Percentiles rank a stretch among this genome's conserved stretches.
Conservation (phyloP, 2,329 filamentous ascomycete species). For the Nigrospora osmanthi region DNA sequence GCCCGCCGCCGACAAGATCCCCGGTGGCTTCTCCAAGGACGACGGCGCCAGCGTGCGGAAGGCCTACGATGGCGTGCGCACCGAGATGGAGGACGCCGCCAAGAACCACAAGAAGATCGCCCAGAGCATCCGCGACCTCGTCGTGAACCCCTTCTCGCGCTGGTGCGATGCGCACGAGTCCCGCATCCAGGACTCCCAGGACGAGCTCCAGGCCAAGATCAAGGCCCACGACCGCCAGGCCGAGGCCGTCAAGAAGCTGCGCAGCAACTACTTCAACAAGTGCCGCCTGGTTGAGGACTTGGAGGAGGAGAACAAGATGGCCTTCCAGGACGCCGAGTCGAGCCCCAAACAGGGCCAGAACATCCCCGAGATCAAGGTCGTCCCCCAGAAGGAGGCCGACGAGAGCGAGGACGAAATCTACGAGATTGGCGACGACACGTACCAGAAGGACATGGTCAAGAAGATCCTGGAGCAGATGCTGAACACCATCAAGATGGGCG, state of each 20-base stretch:
- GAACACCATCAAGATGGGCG: constrained; percentile 75
- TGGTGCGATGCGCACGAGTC: constrained; percentile 95
- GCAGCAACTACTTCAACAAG: constrained; percentile 98
- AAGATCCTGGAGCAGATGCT: constrained; percentile 83
- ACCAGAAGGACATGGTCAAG: constrained; percentile 80
- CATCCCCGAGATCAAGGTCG: constrained; percentile 84
- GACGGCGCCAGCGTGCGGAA: constrained; percentile 95
- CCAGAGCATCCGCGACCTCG: constrained; percentile 90
- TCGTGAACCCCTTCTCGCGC: constrained; percentile 85
- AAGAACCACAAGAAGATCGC: constrained; percentile 93
- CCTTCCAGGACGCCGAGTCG: constrained; percentile 78
- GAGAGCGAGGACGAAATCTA: constrained; percentile 75
- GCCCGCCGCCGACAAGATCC: constrained; percentile 71
- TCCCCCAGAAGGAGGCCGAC: constrained; percentile 55
- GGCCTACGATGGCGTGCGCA: constrained; percentile 90
- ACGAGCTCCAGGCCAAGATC: constrained; percentile 83
- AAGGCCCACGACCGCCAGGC: constrained; percentile 90
- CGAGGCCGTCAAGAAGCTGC: constrained; percentile 83
- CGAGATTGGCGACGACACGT: constrained; percentile 86
- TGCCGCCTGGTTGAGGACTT: constrained; percentile 92
- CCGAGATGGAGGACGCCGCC: constrained; percentile 85
- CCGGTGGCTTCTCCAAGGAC: constrained; percentile 78
- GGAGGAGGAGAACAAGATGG: constrained; percentile 97
- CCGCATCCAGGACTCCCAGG: constrained; percentile 87
- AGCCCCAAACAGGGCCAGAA: constrained; percentile 47